Evolutionary conservation across 495 filamentous ascomycete species (phyloP).

Genomic region (Penicillium canariense): DNA sequence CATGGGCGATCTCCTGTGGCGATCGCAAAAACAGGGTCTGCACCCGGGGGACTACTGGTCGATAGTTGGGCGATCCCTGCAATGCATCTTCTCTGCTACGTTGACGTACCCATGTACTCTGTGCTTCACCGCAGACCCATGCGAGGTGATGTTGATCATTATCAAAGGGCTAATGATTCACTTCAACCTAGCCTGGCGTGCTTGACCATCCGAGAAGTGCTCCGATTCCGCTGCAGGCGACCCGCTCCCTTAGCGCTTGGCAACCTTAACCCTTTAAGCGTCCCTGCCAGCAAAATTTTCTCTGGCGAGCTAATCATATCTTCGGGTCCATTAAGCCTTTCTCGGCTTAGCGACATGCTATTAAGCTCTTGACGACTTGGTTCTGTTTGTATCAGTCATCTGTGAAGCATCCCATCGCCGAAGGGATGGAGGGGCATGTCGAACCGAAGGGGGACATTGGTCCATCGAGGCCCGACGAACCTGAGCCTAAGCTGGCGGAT

Average conservation of each 20-base stretch:
- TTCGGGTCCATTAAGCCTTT: not conserved
- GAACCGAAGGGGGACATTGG: constrained; percentile 13
- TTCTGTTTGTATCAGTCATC: not conserved
- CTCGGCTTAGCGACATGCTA: not conserved
- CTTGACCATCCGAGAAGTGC: no score
- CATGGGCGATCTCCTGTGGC: not conserved
- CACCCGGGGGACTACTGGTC: not conserved
- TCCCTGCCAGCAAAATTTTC: constrained; percentile 4
- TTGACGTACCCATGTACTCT: not conserved
- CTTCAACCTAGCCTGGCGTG: no score
- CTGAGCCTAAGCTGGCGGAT: constrained; percentile 8
- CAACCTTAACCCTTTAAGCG: constrained; percentile 2
- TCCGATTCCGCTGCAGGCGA: not conserved
- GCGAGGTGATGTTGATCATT: not conserved
- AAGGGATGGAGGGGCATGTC: constrained; percentile 5
- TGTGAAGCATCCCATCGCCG: not conserved
- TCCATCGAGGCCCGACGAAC: not conserved
- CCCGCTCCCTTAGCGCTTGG: constrained; percentile 5
- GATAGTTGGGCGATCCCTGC: not conserved
- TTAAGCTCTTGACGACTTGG: not conserved
- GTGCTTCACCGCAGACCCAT: not conserved
- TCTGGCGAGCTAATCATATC: not conserved
- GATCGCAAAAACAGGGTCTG: not conserved
- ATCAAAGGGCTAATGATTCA: not conserved
- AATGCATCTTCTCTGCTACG: not conserved